Base-by-base conservation (phyloP, 2,329 filamentous ascomycete species). In the Trichophyton simii region DNA sequence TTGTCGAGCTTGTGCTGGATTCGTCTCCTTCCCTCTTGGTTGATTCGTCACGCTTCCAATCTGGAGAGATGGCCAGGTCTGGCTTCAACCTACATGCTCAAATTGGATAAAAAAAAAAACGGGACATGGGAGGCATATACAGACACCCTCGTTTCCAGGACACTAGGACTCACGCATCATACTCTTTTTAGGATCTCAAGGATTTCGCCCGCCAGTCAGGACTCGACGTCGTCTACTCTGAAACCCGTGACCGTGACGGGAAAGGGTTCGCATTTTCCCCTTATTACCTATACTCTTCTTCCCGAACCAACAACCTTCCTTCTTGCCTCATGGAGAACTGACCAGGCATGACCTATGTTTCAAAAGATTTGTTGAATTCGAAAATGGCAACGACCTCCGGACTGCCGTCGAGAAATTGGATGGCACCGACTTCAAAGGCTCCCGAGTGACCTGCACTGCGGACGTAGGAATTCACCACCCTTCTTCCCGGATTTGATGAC, bases 181-280 rank as follows among this genome's bases (percentile, higher is more conserved):
- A 83, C 83, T 83, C 82, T 85, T 80, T 86, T 79, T 91, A 99
- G 94, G 94, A 99, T 78, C 86, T 99, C 60, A 99, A 99, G 88
- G 94, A 99, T 76, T 99, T 99, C 78, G 94, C 94, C 65, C 91
- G 94, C 73, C 89, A 95, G 76, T 95, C 92, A 75, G 91, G 91
- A 76, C 84, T 96, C 76, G 94, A 97, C 75, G 94, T 99, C 67
- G 94, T 99, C 71, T 99, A 96, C 76, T 96, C 91, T 67, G 94
- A 99, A 79, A 95, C 95, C 64, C 91, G 92, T 71, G 91, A 95
- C 73, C 88, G 87, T 67, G 90, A 95, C 74, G 90, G 91, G 67
- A 89, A 88, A 83, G 92, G 92, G 91, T 96, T 77, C 77, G 87
- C 80, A 58, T 58, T 36, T 44, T 58, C 57, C 54, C 59, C 54